Evolutionary conservation across 179 eudicot genomes (phyloP).

Genomic region (Beta lomatogona): DNA sequence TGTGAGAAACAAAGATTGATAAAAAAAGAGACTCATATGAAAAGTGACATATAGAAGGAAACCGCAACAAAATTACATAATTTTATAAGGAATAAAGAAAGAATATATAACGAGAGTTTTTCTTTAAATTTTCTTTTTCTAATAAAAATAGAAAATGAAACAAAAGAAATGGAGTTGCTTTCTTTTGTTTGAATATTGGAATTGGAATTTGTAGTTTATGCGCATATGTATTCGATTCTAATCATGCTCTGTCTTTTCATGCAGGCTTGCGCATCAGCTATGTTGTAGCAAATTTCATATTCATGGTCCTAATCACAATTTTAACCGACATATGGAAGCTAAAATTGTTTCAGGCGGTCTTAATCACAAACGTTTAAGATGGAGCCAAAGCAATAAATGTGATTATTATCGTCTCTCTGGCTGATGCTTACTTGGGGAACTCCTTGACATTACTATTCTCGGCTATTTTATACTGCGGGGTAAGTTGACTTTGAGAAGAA

Average conservation of each 20-base stretch:
- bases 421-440: not conserved
- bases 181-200: too few species aligned
- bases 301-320: not conserved
- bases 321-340: conserved; percentile 16
- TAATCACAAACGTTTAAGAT: conserved; percentile 1
- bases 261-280: conserved; percentile 10
- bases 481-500: not conserved
- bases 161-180: too few species aligned
- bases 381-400: not conserved
- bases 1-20: too few species aligned
- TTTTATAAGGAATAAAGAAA: too few species aligned
- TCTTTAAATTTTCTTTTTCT: too few species aligned
- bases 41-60: too few species aligned
- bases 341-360: not conserved
- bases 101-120: too few species aligned
- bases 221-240: too few species aligned
- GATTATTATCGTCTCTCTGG: not conserved
- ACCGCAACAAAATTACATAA: too few species aligned
- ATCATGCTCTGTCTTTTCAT: not conserved
- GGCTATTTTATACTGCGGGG: not conserved
- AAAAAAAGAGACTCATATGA: too few species aligned
- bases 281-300: not conserved
- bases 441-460: not conserved
- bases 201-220: too few species aligned
- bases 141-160: too few species aligned